A percentile compares a stretch with the other conserved stretches of the same genome.
Evolutionary conservation across 2,329 filamentous ascomycete species (phyloP).

Genomic region (Echinosphaeria canescens): DNA sequence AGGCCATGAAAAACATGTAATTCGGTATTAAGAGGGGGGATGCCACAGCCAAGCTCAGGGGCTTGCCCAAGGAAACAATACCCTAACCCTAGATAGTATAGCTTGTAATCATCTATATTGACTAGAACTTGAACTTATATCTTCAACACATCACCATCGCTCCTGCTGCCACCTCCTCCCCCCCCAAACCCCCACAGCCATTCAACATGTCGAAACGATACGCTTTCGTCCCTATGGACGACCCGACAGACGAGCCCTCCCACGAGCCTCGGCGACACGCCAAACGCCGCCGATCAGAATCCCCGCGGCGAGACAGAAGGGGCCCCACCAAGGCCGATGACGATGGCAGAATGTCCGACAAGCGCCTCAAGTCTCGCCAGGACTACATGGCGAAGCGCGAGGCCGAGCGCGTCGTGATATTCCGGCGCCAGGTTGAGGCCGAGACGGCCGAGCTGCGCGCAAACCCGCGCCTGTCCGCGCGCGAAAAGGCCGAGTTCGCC

Average conservation of each 20-base stretch:
- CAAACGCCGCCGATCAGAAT: constrained; percentile 9
- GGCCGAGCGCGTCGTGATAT: constrained; percentile 61
- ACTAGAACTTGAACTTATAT: no score
- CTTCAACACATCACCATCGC: no score
- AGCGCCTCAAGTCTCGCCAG: constrained; percentile 69
- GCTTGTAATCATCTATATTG: no score
- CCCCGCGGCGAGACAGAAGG: constrained; percentile 12
- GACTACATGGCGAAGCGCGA: constrained; percentile 91
- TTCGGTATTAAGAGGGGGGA: no score
- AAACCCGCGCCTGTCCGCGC: constrained; percentile 51
- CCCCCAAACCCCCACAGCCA: no score
- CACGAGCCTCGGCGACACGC: no score
- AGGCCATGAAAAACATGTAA: no score
- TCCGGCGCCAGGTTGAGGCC: constrained; percentile 77
- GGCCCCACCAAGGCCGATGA: constrained; percentile 10
- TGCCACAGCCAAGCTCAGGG: no score
- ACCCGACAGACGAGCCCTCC: constrained; percentile 25
- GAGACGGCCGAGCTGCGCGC: constrained; percentile 65
- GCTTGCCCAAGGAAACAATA: no score
- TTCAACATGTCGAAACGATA: constrained; percentile 41
- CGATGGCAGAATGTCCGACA: constrained; percentile 34
- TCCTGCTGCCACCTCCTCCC: no score
- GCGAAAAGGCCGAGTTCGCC: constrained; percentile 72
- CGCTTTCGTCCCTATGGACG: constrained; percentile 45
- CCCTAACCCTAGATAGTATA: no score